phyloP scores from a whole-genome alignment of 2,329 filamentous ascomycete species.

The Alternaria panax region DNA sequence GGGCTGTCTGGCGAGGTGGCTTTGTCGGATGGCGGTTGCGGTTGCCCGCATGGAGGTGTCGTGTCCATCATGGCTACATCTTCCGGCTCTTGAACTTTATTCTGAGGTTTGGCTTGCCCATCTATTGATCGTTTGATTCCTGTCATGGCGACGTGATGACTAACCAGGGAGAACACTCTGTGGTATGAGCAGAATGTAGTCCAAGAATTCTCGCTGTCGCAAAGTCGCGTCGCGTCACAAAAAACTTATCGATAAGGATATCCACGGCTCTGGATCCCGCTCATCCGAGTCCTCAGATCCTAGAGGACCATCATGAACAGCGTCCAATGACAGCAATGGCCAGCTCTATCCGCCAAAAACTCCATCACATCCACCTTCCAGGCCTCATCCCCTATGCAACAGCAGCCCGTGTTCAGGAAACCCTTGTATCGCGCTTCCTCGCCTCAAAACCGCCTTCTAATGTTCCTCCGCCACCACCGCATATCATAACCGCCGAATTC shows the following conservation, averaged over 20 bases:
- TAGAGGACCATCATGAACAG: neutral
- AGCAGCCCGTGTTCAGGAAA: slow-evolving; percentile 64
- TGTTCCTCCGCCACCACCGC: slow-evolving; percentile 63
- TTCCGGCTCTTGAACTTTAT: neutral
- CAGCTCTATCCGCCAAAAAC: slow-evolving; percentile 57
- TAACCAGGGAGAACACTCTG: neutral
- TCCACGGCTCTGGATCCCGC: neutral
- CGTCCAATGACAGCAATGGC: slow-evolving; percentile 13
- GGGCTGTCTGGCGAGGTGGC: slow-evolving; percentile 4
- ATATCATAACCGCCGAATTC: slow-evolving; percentile 82
- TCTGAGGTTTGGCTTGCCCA: slow-evolving; percentile 30
- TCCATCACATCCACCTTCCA: slow-evolving; percentile 68
- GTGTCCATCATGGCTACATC: slow-evolving; percentile 13
- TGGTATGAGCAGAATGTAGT: too few relatives aligned
- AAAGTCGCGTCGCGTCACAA: slow-evolving; percentile 23
- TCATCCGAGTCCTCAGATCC: neutral
- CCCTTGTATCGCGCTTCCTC: slow-evolving; percentile 65
- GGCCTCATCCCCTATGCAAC: slow-evolving; percentile 62
- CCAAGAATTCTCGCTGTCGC: neutral
- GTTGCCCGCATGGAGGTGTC: slow-evolving; percentile 25
- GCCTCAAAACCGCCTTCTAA: slow-evolving; percentile 63
- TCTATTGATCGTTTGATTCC: slow-evolving; percentile 36
- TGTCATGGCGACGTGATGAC: slow-evolving; percentile 22
- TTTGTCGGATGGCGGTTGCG: slow-evolving; percentile 18
- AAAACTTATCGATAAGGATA: slow-evolving; percentile 26